These are phyloP conservation scores for Solanum hybrid DNA, from an alignment of 305 asterid species.

Conservation along the genomic window DNA sequence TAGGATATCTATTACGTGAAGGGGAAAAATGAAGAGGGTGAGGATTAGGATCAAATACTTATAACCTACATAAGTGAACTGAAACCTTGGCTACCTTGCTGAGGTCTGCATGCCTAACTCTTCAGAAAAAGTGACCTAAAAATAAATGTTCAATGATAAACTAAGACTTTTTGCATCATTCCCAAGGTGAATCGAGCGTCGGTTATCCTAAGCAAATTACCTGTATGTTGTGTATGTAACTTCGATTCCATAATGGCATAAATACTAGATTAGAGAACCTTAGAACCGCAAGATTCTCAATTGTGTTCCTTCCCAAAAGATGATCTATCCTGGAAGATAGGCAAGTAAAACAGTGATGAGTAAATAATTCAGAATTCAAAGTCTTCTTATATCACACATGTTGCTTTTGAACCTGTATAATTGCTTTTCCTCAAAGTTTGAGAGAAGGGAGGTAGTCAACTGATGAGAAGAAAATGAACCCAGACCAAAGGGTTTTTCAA, in stretches of 20 bases:
- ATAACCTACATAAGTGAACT: neutral
- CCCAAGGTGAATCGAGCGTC: neutral
- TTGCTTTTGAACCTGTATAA: constrained; percentile 27
- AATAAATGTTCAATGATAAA: neutral
- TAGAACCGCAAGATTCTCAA: constrained; percentile 40
- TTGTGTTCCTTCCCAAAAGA: constrained; percentile 50
- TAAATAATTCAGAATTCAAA: neutral
- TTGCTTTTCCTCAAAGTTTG: constrained; percentile 34
- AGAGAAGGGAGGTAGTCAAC: constrained; percentile 28
- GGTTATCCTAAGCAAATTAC: constrained; percentile 9
- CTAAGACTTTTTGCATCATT: neutral
- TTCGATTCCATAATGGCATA: constrained; percentile 48
- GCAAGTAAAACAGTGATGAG: neutral
- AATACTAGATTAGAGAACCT: constrained; percentile 46
- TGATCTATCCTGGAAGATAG: constrained; percentile 40
- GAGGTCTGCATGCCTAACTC: constrained; percentile 18
- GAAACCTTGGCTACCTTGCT: constrained; percentile 22
- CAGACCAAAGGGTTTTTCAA: constrained; percentile 43
- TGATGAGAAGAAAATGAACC: constrained; percentile 33
- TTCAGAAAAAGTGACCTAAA: constrained; percentile 38
- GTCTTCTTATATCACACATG: neutral
- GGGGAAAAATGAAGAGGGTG: neutral
- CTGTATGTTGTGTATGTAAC: constrained; percentile 39
- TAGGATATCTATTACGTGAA: constrained; percentile 17
- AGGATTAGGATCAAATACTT: neutral